phyloP scores from a whole-genome alignment of 1,284 basidiomycete genomes.

The Ustilago lituana region DNA sequence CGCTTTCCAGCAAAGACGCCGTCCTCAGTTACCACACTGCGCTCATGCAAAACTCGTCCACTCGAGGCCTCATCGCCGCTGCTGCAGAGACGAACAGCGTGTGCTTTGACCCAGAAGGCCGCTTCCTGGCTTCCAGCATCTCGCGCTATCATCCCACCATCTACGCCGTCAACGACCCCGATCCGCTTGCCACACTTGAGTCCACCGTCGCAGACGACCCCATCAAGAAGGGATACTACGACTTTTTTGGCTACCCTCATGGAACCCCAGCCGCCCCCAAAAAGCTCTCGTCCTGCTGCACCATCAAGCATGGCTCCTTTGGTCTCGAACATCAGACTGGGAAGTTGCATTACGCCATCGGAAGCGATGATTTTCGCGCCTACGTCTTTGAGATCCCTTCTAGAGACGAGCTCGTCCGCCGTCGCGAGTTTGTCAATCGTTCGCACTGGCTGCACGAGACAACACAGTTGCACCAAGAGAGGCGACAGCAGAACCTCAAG shows the following conservation, averaged over 20 bases:
- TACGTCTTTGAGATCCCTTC: slow-evolving; percentile 33
- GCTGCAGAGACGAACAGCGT: slow-evolving; percentile 42
- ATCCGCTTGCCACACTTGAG: slow-evolving; percentile 28
- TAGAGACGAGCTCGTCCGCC: slow-evolving; percentile 9
- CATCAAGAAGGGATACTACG: not conserved
- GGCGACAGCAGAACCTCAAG: not conserved
- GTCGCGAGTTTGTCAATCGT: slow-evolving; percentile 23
- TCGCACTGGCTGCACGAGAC: slow-evolving; percentile 13
- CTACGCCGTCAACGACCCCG: slow-evolving; percentile 32
- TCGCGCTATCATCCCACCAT: slow-evolving; percentile 39
- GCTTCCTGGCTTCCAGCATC: slow-evolving; percentile 34
- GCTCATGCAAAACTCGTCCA: slow-evolving; percentile 27
- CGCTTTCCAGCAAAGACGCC: slow-evolving; percentile 30
- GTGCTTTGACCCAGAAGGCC: slow-evolving; percentile 32
- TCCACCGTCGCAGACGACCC: slow-evolving; percentile 10
- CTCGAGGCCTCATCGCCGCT: slow-evolving; percentile 19
- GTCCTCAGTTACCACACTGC: slow-evolving; percentile 31
- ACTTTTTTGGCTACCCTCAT: not conserved
- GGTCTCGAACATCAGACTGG: slow-evolving; percentile 27
- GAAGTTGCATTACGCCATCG: slow-evolving; percentile 28
- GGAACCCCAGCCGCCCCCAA: slow-evolving; percentile 21
- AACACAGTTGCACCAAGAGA: slow-evolving; percentile 3
- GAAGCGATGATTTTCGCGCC: slow-evolving; percentile 42
- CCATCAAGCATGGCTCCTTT: slow-evolving; percentile 43
- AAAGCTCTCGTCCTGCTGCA: slow-evolving; percentile 29